Evolutionary conservation across 1,284 basidiomycete genomes (phyloP).

Genomic region (Gastroboletus turbinatus): DNA sequence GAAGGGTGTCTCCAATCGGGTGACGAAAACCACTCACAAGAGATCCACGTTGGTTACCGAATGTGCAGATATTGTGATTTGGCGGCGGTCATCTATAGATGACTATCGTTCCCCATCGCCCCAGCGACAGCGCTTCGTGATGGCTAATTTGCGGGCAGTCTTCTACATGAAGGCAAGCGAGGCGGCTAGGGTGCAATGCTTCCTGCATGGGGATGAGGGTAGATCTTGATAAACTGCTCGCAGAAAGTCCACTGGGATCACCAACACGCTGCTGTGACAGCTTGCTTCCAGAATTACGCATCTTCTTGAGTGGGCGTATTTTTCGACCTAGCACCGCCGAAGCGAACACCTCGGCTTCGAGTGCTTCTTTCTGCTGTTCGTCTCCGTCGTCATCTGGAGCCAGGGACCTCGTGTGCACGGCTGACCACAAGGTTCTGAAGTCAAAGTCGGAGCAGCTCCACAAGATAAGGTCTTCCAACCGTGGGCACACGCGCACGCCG

Average conservation of each 20-base stretch:
- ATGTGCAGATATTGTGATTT: slow-evolving; percentile 1
- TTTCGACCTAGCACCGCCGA: slow-evolving; percentile 34
- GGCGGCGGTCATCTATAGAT: slow-evolving; percentile 24
- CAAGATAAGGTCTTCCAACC: slow-evolving; percentile 47
- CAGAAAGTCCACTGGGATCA: slow-evolving; percentile 9
- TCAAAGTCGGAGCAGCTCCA: slow-evolving; percentile 49
- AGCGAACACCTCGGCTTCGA: slow-evolving; percentile 26
- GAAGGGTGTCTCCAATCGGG: slow-evolving; percentile 7
- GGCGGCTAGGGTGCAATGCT: slow-evolving; percentile 35
- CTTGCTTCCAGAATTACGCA: slow-evolving; percentile 15
- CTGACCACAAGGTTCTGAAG: slow-evolving; percentile 34
- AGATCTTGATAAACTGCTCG: slow-evolving; percentile 30
- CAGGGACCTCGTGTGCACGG: slow-evolving; percentile 41
- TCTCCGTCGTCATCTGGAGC: slow-evolving; percentile 14
- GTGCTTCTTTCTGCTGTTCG: slow-evolving; percentile 10
- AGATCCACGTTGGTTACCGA: slow-evolving; percentile 17
- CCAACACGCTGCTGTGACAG: slow-evolving; percentile 12
- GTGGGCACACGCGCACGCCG: slow-evolving; percentile 46
- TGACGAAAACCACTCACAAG: slow-evolving; percentile 22
- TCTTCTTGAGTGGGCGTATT: slow-evolving; percentile 34
- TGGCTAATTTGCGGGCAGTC: slow-evolving; percentile 36
- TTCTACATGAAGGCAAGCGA: slow-evolving; percentile 42
- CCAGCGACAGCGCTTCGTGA: slow-evolving; percentile 39
- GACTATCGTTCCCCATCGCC: slow-evolving; percentile 35
- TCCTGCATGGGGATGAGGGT: slow-evolving; percentile 37